These are phyloP conservation scores for Fereydounia khargensis DNA, from an alignment of 1,284 basidiomycete genomes.

Conservation along the genomic window DNA sequence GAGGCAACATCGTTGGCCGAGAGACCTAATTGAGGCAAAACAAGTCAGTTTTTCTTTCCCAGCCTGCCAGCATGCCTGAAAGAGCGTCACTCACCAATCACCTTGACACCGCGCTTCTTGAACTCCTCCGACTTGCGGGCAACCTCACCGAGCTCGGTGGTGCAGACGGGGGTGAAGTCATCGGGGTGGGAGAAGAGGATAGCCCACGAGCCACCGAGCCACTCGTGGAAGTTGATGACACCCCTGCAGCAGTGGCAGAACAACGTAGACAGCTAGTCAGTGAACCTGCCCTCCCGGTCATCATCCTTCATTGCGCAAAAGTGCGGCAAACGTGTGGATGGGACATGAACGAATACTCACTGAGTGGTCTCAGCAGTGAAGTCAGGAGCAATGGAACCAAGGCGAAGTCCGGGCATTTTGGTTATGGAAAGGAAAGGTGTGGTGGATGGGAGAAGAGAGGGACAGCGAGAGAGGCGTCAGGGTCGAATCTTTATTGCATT, in stretches of 20 bases:
- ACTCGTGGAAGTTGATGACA: conserved; percentile 75
- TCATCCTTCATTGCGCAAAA: neutral
- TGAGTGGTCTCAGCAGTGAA: conserved; percentile 55
- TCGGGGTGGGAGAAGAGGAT: conserved; percentile 71
- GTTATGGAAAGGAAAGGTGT: conserved; percentile 43
- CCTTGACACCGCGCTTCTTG: conserved; percentile 80
- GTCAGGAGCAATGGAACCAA: conserved; percentile 53
- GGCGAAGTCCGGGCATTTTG: conserved; percentile 48
- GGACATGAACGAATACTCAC: conserved; percentile 17
- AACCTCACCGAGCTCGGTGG: conserved; percentile 95
- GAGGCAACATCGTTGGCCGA: conserved; percentile 81
- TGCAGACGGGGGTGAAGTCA: conserved; percentile 61
- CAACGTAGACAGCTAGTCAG: too few relatives aligned
- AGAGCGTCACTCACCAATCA: conserved; percentile 30
- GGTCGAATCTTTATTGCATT: neutral
- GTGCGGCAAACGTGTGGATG: neutral
- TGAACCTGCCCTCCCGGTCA: too few relatives aligned
- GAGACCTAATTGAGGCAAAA: conserved; percentile 65
- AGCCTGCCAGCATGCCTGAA: too few relatives aligned
- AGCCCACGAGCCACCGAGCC: conserved; percentile 81
- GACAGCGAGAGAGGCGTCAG: neutral
- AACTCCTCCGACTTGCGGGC: conserved; percentile 84
- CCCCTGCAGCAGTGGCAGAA: conserved; percentile 17
- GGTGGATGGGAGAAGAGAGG: neutral
- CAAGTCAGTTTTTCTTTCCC: neutral